Evolutionary conservation across 768 basidiomycete species (phyloP).

Genomic region (Termitomyces sp.): DNA sequence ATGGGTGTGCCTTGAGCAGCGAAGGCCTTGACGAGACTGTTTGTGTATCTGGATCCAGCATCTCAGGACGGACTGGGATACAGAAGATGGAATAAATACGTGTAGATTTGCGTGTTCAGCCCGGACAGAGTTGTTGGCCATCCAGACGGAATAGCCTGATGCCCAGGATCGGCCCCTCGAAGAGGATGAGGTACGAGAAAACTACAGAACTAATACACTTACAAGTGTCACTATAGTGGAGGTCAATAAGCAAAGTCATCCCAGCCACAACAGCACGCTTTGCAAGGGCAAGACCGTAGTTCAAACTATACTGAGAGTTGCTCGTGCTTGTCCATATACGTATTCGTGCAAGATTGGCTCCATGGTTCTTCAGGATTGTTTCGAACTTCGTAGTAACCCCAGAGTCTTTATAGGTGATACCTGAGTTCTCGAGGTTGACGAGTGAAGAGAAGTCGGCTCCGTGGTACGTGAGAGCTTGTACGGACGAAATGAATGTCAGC

Average conservation of each 20-base stretch:
- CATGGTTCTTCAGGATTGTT: conserved; percentile 46
- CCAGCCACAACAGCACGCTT: conserved; percentile 53
- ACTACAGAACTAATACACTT: conserved; percentile 11
- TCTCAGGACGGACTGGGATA: neutral
- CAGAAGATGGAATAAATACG: conserved; percentile 22
- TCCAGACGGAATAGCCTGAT: conserved; percentile 51
- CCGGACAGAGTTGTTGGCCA: conserved; percentile 48
- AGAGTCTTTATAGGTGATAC: conserved; percentile 37
- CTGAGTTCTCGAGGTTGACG: conserved; percentile 43
- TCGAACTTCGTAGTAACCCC: conserved; percentile 37
- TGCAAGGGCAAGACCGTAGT: conserved; percentile 46
- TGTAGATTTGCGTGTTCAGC: conserved; percentile 53
- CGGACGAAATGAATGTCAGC: conserved; percentile 17
- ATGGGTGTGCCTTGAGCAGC: conserved; percentile 47
- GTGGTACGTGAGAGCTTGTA: conserved; percentile 36
- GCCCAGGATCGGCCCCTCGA: conserved; percentile 59
- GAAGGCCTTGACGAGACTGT: conserved; percentile 46
- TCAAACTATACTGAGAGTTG: conserved; percentile 40
- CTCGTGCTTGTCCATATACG: conserved; percentile 60
- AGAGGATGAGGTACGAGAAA: neutral
- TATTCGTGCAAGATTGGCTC: conserved; percentile 52
- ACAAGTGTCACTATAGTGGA: conserved; percentile 66
- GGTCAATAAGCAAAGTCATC: conserved; percentile 48
- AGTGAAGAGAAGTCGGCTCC: conserved; percentile 56
- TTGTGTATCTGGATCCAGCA: conserved; percentile 37